phyloP scores from a whole-genome alignment of 345 rosid species.

The Lepidium africanum region DNA sequence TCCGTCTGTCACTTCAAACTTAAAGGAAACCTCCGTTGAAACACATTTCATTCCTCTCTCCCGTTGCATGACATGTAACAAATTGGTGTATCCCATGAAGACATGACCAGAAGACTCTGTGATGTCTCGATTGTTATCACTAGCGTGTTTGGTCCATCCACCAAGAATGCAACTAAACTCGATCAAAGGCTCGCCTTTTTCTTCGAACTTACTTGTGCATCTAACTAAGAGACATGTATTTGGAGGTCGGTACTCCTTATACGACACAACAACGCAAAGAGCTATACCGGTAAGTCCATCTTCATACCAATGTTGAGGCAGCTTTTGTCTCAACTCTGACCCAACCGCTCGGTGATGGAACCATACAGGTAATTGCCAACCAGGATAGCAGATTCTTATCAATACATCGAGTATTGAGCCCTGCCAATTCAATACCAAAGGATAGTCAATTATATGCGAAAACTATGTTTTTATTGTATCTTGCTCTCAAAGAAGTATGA shows the following conservation, averaged over 20 bases:
- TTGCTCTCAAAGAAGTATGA: no score
- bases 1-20: slow-evolving; percentile 1
- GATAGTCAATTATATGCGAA: no score
- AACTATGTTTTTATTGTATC: no score
- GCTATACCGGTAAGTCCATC: slow-evolving; percentile 12
- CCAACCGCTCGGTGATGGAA: neutral
- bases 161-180: slow-evolving; percentile 15
- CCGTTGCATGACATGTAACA: neutral
- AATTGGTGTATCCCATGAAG: slow-evolving; percentile 10
- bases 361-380: slow-evolving; percentile 19
- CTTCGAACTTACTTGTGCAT: neutral
- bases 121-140: neutral
- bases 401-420: slow-evolving; percentile 5
- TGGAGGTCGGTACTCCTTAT: neutral
- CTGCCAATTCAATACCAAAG: no score
- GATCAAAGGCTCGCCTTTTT: neutral
- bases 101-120: slow-evolving; percentile 7
- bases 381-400: slow-evolving; percentile 3
- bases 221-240: neutral
- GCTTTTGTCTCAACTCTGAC: neutral
- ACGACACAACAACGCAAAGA: slow-evolving; percentile 13
- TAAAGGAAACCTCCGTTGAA: neutral
- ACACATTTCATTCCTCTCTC: neutral
- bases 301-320: slow-evolving; percentile 7
- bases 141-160: neutral